A percentile compares a stretch with the other conserved stretches of the same genome.
These are phyloP conservation scores for Magnaporthales sp. DNA, from an alignment of 2,329 filamentous ascomycete species.

Conservation along the genomic window DNA sequence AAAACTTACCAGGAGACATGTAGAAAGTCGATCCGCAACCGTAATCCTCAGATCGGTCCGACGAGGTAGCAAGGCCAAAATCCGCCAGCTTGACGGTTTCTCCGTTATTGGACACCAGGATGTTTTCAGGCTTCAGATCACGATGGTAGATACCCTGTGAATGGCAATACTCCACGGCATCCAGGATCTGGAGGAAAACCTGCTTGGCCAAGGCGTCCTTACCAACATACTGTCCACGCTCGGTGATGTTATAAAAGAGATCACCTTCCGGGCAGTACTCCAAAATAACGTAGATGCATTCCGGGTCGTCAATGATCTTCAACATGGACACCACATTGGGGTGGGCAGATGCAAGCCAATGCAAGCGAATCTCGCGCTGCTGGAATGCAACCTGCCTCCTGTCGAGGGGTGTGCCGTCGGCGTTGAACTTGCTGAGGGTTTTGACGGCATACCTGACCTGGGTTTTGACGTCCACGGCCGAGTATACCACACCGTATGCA, in stretches of 20 bases:
- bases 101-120: constrained; percentile 82
- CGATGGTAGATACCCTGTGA: constrained; percentile 89
- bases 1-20: constrained; percentile 88
- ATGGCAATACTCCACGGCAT: constrained; percentile 95
- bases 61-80: constrained; percentile 88
- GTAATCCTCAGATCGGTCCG: constrained; percentile 81
- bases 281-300: constrained; percentile 93
- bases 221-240: constrained; percentile 84
- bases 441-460: constrained; percentile 88
- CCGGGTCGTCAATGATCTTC: constrained; percentile 83
- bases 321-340: constrained; percentile 89
- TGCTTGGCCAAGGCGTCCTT: constrained; percentile 82
- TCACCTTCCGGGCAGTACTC: constrained; percentile 97
- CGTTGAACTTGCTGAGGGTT: constrained; percentile 85
- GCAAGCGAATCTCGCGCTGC: constrained; percentile 83
- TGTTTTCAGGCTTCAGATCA: constrained; percentile 97
- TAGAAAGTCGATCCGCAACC: constrained; percentile 98
- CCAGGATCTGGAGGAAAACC: constrained; percentile 89
- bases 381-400: constrained; percentile 82
- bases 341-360: constrained; percentile 82
- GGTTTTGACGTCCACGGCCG: constrained; percentile 74
- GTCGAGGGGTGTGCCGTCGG: constrained; percentile 64
- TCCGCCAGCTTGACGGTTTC: constrained; percentile 92
- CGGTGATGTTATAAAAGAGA: constrained; percentile 94
- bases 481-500: constrained; percentile 94